Evolutionary conservation across 176 grass and related monocot genomes (phyloP).

Genomic region (Metroxylon sagu): DNA sequence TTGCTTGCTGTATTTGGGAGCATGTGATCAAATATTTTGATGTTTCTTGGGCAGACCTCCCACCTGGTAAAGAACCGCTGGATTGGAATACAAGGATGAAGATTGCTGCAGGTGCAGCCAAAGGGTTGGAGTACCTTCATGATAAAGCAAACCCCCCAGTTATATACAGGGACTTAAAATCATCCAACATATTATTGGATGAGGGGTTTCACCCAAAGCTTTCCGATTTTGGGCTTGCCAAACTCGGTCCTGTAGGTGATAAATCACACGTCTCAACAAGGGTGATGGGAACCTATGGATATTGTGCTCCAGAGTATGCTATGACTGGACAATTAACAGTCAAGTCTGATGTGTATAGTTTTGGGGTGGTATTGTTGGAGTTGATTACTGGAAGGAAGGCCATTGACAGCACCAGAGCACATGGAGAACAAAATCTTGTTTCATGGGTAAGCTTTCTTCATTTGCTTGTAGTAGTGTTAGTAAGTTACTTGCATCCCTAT

Average conservation of each 20-base stretch:
- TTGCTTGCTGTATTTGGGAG: no score
- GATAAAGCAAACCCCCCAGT: conserved; percentile 85
- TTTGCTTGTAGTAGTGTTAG: no score
- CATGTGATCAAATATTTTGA: no score
- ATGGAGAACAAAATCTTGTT: conserved; percentile 70
- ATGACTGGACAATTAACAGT: no score
- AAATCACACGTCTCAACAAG: conserved; percentile 83
- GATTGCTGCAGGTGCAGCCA: conserved; percentile 82
- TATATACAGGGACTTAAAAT: conserved; percentile 86
- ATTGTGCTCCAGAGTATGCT: conserved; percentile 22
- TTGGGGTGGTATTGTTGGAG: no score
- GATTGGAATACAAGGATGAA: conserved; percentile 81
- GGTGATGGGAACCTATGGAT: conserved; percentile 88
- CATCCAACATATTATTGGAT: conserved; percentile 74
- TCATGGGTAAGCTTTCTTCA: conserved; percentile 55
- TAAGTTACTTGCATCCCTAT: no score
- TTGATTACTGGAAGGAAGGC: no score
- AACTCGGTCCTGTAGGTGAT: conserved; percentile 75
- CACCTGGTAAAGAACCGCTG: conserved; percentile 62
- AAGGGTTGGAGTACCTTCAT: conserved; percentile 80
- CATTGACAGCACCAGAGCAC: conserved; percentile 15
- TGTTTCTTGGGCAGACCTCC: conserved; percentile 41
- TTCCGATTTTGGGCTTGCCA: conserved; percentile 82
- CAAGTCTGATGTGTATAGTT: no score
- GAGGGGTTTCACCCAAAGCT: conserved; percentile 65